Evolutionary conservation across 2,329 filamentous ascomycete genomes (phyloP).

Genomic region (Colletotrichum sp.): DNA sequence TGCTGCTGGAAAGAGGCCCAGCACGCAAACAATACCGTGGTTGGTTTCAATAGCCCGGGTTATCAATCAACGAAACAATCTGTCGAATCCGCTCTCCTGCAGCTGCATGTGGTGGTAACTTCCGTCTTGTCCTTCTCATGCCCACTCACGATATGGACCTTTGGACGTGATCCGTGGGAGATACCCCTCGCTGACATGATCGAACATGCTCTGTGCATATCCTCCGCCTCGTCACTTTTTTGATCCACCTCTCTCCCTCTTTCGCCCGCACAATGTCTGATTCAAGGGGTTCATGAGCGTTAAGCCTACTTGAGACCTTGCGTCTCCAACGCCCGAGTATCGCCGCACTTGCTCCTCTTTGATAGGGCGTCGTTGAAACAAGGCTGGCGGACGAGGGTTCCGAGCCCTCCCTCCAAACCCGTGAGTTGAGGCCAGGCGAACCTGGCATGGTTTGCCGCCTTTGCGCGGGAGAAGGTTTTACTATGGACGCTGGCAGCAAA

Average conservation of each 20-base stretch:
- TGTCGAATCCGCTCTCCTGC: not conserved
- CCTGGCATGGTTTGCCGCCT: not conserved
- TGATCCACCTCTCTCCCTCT: not conserved
- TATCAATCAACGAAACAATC: not conserved
- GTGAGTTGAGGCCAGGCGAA: not conserved
- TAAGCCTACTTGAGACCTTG: not conserved
- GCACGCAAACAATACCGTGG: not conserved
- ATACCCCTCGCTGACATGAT: not conserved
- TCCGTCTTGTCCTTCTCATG: not conserved
- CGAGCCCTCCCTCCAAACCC: not conserved
- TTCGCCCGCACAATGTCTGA: not conserved
- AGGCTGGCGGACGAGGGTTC: constrained; percentile 3
- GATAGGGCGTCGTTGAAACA: constrained; percentile 11
- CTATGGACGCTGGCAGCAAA: not conserved
- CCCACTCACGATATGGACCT: not conserved
- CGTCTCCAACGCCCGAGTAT: not conserved
- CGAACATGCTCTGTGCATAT: not conserved
- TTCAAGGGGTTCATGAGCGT: not conserved
- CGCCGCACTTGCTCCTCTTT: not conserved
- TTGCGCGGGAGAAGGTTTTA: not conserved
- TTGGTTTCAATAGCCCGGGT: not conserved
- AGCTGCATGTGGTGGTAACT: not conserved
- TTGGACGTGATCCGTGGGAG: not conserved
- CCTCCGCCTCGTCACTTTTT: not conserved
- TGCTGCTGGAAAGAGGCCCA: not conserved